Evolutionary conservation across 495 filamentous ascomycete genomes (phyloP).

Genomic region (Symbiotaphrina buchneri): DNA sequence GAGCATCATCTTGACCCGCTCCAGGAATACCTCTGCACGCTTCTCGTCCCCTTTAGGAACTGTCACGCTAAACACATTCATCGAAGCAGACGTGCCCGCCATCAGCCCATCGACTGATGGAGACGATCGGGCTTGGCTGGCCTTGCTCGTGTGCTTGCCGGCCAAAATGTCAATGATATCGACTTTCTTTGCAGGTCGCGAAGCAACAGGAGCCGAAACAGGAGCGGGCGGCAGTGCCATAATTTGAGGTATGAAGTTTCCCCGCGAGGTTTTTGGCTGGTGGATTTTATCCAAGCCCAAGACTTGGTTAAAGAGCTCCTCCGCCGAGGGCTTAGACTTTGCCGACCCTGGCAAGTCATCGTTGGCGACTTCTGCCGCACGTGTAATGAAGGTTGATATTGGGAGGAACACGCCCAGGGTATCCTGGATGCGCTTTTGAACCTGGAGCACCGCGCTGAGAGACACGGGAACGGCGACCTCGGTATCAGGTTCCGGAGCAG

Average conservation of each 20-base stretch:
- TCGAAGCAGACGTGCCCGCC: conserved; percentile 12
- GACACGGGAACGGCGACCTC: conserved; percentile 52
- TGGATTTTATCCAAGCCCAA: conserved; percentile 46
- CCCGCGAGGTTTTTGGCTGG: conserved; percentile 22
- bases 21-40: conserved; percentile 58
- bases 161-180: conserved; percentile 68
- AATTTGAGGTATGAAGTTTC: conserved; percentile 52
- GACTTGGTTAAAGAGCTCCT: conserved; percentile 77
- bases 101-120: too few relatives aligned
- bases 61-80: conserved; percentile 59
- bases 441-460: conserved; percentile 48
- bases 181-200: conserved; percentile 12
- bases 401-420: conserved; percentile 59
- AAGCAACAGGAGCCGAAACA: conserved; percentile 8
- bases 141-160: conserved; percentile 7
- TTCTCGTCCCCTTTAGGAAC: conserved; percentile 59
- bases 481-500: conserved; percentile 21
- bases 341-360: conserved; percentile 50
- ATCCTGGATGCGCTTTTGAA: conserved; percentile 56
- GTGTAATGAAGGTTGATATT: conserved; percentile 64
- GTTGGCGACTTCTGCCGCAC: conserved; percentile 70
- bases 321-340: conserved; percentile 33
- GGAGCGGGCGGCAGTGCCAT: conserved; percentile 27
- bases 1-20: conserved; percentile 58
- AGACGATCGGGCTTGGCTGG: conserved; percentile 6